Percentiles rank a stretch among this genome's conserved stretches.
phyloP scores from a whole-genome alignment of 176 grass and related monocot genomes.

The Neostapfia colusana region DNA sequence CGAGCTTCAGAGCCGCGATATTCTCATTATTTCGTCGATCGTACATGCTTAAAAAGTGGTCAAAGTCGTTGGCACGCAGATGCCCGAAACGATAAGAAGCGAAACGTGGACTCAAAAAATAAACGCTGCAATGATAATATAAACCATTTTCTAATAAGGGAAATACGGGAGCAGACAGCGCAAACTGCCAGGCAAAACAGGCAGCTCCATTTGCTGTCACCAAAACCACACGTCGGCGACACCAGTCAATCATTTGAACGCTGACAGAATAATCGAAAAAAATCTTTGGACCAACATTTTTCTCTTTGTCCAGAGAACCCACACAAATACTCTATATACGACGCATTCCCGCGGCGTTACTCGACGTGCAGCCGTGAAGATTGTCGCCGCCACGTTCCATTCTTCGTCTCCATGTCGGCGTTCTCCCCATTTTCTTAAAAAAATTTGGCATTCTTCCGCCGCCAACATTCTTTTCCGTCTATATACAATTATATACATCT shows the following conservation, averaged over 20 bases:
- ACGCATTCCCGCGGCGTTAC: neutral
- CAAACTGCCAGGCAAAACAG: neutral
- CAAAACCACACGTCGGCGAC: neutral
- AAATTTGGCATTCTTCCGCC: neutral
- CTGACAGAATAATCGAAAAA: neutral
- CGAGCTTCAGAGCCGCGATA: neutral
- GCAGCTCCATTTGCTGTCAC: slow-evolving; percentile 1
- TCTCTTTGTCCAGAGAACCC: neutral
- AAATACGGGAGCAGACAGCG: neutral
- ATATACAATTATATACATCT: neutral
- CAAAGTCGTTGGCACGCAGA: neutral
- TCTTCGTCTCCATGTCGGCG: neutral
- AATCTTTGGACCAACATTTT: neutral
- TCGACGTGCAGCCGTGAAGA: neutral
- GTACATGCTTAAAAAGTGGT: neutral
- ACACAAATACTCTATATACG: neutral
- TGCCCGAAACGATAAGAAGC: neutral
- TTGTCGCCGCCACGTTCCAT: slow-evolving; percentile 16
- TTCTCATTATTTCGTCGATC: neutral
- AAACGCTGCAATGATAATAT: neutral
- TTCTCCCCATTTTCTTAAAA: neutral
- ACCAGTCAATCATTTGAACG: neutral
- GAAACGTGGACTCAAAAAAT: neutral
- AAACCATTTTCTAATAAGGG: no score
- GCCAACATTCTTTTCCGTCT: neutral